Conservation (phyloP, 202 grass and related monocot genomes). For the Saccharum hybrid region DNA sequence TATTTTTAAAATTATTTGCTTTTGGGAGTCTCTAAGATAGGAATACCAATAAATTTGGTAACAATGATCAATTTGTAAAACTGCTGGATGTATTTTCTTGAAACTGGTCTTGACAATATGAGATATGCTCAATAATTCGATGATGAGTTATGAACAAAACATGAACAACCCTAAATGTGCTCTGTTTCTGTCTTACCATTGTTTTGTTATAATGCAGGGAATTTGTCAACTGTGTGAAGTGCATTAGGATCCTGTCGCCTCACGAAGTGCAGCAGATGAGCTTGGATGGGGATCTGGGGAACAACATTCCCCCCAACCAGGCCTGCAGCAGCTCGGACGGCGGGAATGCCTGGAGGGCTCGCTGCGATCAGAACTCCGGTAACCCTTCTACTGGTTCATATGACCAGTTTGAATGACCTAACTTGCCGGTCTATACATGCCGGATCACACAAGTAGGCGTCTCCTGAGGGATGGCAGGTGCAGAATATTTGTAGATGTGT, state of each 20-base stretch:
- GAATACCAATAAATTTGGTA: not conserved
- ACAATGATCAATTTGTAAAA: not conserved
- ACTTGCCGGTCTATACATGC: slow-evolving; percentile 13
- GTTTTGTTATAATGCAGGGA: slow-evolving; percentile 61
- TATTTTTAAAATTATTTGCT: not conserved
- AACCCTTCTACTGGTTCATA: slow-evolving; percentile 89
- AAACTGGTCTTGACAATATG: not conserved
- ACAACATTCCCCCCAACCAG: slow-evolving; percentile 61
- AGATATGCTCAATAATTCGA: slow-evolving; percentile 25
- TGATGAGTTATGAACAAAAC: not conserved
- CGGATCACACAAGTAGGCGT: slow-evolving; percentile 11
- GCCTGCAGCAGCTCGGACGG: slow-evolving; percentile 90
- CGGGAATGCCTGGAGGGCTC: slow-evolving; percentile 73
- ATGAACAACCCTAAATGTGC: slow-evolving; percentile 10
- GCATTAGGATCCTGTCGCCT: slow-evolving; percentile 88
- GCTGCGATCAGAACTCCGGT: slow-evolving; percentile 73
- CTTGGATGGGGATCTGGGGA: slow-evolving; percentile 84
- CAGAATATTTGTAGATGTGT: slow-evolving; percentile 49
- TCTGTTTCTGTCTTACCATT: not conserved
- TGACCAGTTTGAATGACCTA: slow-evolving; percentile 81
- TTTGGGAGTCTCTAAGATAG: not conserved
- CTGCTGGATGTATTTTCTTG: not conserved
- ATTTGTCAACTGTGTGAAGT: slow-evolving; percentile 88
- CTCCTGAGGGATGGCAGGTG: not conserved
- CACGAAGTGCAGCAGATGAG: slow-evolving; percentile 98